Evolutionary conservation across 2,329 filamentous ascomycete genomes (phyloP).

Genomic region (Fusarium heterosporum): DNA sequence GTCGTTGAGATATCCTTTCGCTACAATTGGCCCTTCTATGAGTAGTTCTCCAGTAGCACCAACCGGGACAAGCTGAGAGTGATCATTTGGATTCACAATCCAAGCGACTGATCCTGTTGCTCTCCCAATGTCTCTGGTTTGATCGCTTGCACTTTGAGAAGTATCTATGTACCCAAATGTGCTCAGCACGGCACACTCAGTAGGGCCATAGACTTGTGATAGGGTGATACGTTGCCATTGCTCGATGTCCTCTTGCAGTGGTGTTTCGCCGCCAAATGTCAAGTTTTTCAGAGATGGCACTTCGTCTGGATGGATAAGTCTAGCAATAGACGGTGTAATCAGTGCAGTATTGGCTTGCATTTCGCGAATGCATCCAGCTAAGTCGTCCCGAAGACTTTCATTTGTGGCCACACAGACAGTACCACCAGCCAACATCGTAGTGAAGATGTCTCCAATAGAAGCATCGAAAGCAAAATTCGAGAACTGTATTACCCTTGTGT

Average conservation of each 20-base stretch:
- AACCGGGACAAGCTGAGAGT: slow-evolving; percentile 38
- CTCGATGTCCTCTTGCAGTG: slow-evolving; percentile 7
- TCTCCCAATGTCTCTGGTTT: neutral
- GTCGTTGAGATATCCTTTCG: slow-evolving; percentile 43
- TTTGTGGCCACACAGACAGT: slow-evolving; percentile 43
- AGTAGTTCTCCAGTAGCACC: slow-evolving; percentile 46
- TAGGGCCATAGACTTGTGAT: neutral
- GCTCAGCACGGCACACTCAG: neutral
- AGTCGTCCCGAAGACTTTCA: slow-evolving; percentile 27
- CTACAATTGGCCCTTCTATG: slow-evolving; percentile 45
- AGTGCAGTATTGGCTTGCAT: slow-evolving; percentile 10
- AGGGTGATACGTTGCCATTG: neutral
- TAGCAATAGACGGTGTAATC: neutral
- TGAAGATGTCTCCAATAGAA: slow-evolving; percentile 35
- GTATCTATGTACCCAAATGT: neutral
- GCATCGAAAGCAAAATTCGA: slow-evolving; percentile 43
- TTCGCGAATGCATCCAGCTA: slow-evolving; percentile 28
- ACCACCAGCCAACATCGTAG: slow-evolving; percentile 35
- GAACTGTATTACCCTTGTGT: slow-evolving; percentile 31
- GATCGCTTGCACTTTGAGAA: neutral
- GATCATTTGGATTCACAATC: slow-evolving; percentile 42
- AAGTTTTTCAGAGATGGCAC: neutral
- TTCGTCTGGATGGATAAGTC: neutral
- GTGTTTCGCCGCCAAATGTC: neutral
- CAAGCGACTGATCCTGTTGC: slow-evolving; percentile 20